Evolutionary conservation across 352 stramenopile genomes (phyloP).

Genomic region (Phytophthora boehmeriae): DNA sequence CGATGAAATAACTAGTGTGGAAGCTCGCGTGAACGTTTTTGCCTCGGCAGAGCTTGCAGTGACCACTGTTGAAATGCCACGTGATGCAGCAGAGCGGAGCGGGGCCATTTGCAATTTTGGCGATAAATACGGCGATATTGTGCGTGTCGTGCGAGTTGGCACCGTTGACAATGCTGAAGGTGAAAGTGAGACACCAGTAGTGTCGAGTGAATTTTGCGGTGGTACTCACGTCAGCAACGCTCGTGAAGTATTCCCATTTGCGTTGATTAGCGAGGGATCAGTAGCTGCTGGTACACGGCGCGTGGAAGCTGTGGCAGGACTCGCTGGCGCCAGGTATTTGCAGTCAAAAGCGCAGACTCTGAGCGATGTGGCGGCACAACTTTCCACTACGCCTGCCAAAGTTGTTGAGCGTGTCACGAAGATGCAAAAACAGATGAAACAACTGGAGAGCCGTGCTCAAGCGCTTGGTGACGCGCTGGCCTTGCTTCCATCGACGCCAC

Average conservation of each 20-base stretch:
- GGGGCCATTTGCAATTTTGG: constrained; percentile 83
- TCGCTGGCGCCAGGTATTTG: constrained; percentile 57
- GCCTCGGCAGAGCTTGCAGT: constrained; percentile 47
- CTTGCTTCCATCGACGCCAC: constrained; percentile 41
- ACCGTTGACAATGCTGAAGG: constrained; percentile 9
- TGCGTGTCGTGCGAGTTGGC: constrained; percentile 75
- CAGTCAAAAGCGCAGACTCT: constrained; percentile 64
- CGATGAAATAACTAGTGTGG: constrained; percentile 65
- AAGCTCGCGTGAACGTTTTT: constrained; percentile 63
- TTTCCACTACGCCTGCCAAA: constrained; percentile 70
- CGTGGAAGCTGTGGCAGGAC: constrained; percentile 65
- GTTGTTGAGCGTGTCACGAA: constrained; percentile 67
- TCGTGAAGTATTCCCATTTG: constrained; percentile 68
- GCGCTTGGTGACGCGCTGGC: constrained; percentile 59
- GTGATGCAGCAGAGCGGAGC: constrained; percentile 57
- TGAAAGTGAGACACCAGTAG: background rate
- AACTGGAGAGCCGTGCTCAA: constrained; percentile 58
- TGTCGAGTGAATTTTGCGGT: constrained; percentile 79
- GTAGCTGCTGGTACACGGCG: constrained; percentile 80
- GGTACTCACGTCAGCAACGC: constrained; percentile 69
- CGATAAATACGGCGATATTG: constrained; percentile 83
- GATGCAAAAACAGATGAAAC: constrained; percentile 75
- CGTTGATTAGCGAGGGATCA: constrained; percentile 75
- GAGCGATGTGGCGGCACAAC: constrained; percentile 47
- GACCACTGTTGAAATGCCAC: constrained; percentile 45